phyloP scores from a whole-genome alignment of 345 rosid genomes.

The Excoecaria agallocha region DNA sequence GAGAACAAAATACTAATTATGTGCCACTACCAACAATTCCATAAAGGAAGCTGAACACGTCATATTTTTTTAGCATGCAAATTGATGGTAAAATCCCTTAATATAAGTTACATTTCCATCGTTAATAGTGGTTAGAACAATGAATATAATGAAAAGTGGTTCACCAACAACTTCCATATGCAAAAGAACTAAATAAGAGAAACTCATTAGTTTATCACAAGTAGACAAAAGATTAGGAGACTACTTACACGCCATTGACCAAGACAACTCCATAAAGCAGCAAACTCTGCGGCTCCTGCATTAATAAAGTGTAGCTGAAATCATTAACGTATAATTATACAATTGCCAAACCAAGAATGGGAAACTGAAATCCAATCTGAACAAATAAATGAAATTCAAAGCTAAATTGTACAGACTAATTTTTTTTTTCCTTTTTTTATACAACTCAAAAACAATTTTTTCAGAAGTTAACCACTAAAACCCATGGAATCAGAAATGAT shows the following conservation, averaged over 20 bases:
- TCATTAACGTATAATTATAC: neutral
- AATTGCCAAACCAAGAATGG: neutral
- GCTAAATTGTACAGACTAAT: too few species aligned
- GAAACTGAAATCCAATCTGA: neutral
- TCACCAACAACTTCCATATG: neutral
- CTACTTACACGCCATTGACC: constrained; percentile 66
- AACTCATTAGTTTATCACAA: neutral
- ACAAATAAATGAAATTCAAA: constrained; percentile 1
- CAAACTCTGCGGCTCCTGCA: constrained; percentile 60
- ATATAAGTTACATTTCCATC: neutral
- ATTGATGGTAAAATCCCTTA: neutral
- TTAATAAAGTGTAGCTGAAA: constrained; percentile 3
- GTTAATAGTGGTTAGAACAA: neutral
- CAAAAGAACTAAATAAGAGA: neutral
- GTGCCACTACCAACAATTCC: neutral
- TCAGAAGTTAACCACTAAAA: too few species aligned
- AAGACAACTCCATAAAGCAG: constrained; percentile 62
- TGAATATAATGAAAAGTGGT: neutral
- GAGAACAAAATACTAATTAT: neutral
- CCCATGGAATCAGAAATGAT: too few species aligned
- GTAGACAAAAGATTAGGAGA: neutral
- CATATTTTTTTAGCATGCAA: neutral
- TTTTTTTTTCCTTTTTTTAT: too few species aligned
- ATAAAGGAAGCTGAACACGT: neutral
- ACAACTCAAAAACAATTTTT: too few species aligned